phyloP scores from a whole-genome alignment of 2,329 filamentous ascomycete genomes.

The Chaetomium globosum region DNA sequence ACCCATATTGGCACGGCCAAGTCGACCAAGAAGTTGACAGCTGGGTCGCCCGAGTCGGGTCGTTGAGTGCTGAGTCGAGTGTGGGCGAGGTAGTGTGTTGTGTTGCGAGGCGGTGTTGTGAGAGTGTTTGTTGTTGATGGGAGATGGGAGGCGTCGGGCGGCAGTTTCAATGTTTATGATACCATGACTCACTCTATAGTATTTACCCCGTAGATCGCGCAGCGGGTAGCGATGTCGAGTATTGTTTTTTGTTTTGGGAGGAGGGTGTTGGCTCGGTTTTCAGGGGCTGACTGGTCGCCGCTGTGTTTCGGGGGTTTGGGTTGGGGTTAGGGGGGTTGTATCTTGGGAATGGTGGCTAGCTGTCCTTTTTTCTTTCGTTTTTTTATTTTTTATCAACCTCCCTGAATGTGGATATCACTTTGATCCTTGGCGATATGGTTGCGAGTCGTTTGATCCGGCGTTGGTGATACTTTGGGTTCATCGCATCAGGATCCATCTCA shows the following conservation, averaged over 20 bases:
- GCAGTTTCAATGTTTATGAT: slow-evolving; percentile 22
- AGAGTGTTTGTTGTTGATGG: neutral
- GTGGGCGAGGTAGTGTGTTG: neutral
- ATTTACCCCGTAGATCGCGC: slow-evolving; percentile 7
- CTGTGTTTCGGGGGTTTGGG: neutral
- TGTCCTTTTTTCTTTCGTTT: neutral
- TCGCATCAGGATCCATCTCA: no score
- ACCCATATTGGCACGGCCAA: slow-evolving; percentile 91
- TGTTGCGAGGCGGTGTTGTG: neutral
- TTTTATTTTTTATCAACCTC: neutral
- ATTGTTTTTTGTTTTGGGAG: slow-evolving; percentile 12
- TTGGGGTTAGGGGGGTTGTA: neutral
- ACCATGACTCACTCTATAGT: slow-evolving; percentile 14
- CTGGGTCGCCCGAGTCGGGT: slow-evolving; percentile 14
- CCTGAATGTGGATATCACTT: neutral
- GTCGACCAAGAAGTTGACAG: slow-evolving; percentile 64
- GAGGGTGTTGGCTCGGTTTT: neutral
- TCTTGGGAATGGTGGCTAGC: neutral
- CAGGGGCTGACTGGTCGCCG: neutral
- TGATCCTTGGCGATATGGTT: neutral
- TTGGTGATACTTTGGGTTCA: neutral
- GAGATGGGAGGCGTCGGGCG: neutral
- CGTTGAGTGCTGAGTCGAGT: neutral
- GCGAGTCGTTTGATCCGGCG: neutral
- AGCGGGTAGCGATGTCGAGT: slow-evolving; percentile 1